Base-by-base conservation (phyloP, 1,284 basidiomycete genomes). In the Ganoderma meredithae region DNA sequence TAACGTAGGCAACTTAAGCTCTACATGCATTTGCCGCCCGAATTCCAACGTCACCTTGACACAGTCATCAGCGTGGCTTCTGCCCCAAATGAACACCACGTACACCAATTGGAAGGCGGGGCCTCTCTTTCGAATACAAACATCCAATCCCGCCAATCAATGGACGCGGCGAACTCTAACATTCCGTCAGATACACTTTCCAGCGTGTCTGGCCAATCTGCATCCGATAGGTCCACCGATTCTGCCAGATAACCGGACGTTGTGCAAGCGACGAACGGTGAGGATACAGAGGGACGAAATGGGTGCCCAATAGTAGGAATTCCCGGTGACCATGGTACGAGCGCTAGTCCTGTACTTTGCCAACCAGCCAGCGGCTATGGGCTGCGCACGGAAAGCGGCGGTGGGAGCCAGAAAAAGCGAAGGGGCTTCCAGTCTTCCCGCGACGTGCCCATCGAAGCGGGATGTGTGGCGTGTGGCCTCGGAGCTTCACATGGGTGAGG, bases 161-260 rank as follows among this genome's bases (percentile, higher is more conserved):
- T 10, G 1, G 52, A 22, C 52, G 27, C 52, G 52, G 52, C 22
- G 52, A 53, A 53, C 52, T 49, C 9, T 10, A 53, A 17, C 15
- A n/a, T 17, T 31, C 49, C 49, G 52, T 53, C 52, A 31, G 52
- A 53, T 53, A 53, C 27, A 13, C 52, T 31, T 53, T 53, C 27
- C 25, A 53, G 25, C 25, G 27, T 31, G 27, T 19, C n/a, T 31
- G 1, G 52, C 27, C 27, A 53, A 17, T 53, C 52, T 31, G 27
- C 52, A 31, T 53, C 25, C 27, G 52, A 27, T 31, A 12, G 4
- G 52, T 27, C 27, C 25, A 8, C 10, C 25, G 10, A 12, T 53
- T 53, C 25, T 13, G 25, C 27, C 49, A 31, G 49, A 53, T 53
- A 53, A 31, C 27, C 52, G 17, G 27, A n/a, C 27, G 52, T 53